phyloP scores from a whole-genome alignment of 164 flowering plant genomes.

The Euptelea pleiosperma region DNA sequence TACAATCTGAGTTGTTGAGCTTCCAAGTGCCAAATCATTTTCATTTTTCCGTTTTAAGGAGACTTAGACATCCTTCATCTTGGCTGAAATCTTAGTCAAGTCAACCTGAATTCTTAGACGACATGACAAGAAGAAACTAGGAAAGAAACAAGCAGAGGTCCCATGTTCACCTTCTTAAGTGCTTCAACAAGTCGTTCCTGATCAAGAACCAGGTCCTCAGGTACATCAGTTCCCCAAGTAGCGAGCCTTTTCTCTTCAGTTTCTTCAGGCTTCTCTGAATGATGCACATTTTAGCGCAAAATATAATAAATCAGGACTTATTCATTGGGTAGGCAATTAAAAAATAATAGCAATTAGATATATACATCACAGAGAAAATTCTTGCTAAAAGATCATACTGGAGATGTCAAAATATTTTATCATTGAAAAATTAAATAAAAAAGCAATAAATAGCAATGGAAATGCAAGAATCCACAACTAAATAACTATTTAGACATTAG shows the following conservation, averaged over 20 bases:
- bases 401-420: no score
- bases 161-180: constrained; percentile 61
- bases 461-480: background rate
- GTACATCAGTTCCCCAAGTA: constrained; percentile 88
- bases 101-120: background rate
- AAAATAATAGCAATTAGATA: no score
- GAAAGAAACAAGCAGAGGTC: background rate
- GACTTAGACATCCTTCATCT: no score
- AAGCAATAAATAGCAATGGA: background rate
- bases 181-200: constrained; percentile 59
- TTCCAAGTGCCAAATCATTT: no score
- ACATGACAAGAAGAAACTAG: background rate
- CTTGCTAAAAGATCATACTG: no score
- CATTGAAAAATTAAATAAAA: background rate
- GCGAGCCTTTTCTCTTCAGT: constrained; percentile 67
- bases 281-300: constrained; percentile 9
- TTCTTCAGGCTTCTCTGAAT: constrained; percentile 46
- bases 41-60: no score
- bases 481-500: no score
- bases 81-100: background rate
- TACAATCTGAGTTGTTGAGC: no score
- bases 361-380: no score
- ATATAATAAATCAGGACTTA: background rate
- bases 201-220: constrained; percentile 76
- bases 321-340: background rate